Conservation (phyloP, 768 basidiomycete species). For the Trametes maxima region DNA sequence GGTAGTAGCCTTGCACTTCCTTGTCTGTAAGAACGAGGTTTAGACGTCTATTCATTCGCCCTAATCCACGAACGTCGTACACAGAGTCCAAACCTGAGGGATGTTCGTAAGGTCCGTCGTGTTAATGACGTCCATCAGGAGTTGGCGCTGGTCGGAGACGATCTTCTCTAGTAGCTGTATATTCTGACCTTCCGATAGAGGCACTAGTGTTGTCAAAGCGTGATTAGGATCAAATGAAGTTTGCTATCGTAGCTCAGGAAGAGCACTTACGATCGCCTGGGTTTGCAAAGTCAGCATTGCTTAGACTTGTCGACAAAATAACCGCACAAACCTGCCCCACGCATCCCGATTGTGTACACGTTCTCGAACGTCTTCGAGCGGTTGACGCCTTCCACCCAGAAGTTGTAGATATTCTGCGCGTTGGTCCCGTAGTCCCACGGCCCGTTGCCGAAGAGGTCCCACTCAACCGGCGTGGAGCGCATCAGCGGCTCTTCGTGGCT, state of each 20-base stretch:
- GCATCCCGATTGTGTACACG: slow-evolving; percentile 69
- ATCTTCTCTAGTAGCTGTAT: slow-evolving; percentile 56
- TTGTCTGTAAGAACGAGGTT: slow-evolving; percentile 36
- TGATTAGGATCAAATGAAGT: background rate
- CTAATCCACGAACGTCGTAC: slow-evolving; percentile 34
- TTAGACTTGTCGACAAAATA: background rate
- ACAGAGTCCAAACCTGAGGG: slow-evolving; percentile 71
- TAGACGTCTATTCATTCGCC: background rate
- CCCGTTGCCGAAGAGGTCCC: slow-evolving; percentile 56
- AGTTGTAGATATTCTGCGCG: slow-evolving; percentile 55
- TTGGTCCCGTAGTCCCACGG: slow-evolving; percentile 66
- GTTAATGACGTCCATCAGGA: slow-evolving; percentile 55
- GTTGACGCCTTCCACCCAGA: slow-evolving; percentile 61
- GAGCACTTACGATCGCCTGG: slow-evolving; percentile 47
- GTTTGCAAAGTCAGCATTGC: background rate
- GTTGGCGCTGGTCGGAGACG: slow-evolving; percentile 58
- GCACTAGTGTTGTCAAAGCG: slow-evolving; percentile 38
- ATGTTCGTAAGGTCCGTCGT: slow-evolving; percentile 48
- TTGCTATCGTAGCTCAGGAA: too few relatives aligned
- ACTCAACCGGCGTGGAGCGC: slow-evolving; percentile 69
- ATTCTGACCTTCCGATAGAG: slow-evolving; percentile 51
- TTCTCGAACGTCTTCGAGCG: slow-evolving; percentile 63
- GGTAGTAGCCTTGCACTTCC: slow-evolving; percentile 70
- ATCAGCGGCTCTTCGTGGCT: slow-evolving; percentile 79
- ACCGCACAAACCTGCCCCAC: slow-evolving; percentile 42